A percentile compares a stretch with the other conserved stretches of the same genome.
Conservation (phyloP, 2,329 filamentous ascomycete species). For the Ophiocordyceps australis region DNA sequence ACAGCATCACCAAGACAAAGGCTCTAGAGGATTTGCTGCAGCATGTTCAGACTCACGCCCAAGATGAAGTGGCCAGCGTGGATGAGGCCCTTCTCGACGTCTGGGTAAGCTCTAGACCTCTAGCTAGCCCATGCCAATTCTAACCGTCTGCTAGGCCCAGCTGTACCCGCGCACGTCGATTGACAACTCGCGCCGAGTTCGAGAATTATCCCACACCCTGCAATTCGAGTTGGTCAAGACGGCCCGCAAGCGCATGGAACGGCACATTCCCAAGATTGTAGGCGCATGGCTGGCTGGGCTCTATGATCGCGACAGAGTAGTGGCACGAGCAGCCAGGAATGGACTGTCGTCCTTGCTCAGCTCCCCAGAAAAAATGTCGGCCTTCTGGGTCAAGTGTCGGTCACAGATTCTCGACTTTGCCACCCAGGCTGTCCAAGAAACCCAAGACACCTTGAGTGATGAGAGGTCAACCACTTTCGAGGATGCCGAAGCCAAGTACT, state of each 20-base stretch:
- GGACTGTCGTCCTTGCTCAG: constrained; percentile 60
- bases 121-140: no score
- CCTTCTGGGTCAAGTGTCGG: constrained; percentile 72
- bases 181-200: constrained; percentile 72
- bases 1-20: constrained; percentile 79
- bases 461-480: constrained; percentile 69
- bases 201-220: constrained; percentile 65
- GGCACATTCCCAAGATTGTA: constrained; percentile 56
- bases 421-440: constrained; percentile 64
- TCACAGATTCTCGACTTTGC: constrained; percentile 67
- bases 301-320: constrained; percentile 68
- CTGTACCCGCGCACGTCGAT: constrained; percentile 81
- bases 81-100: constrained; percentile 75
- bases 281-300: constrained; percentile 83
- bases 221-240: constrained; percentile 45
- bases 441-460: constrained; percentile 67
- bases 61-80: constrained; percentile 37
- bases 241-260: constrained; percentile 68
- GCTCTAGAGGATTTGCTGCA: constrained; percentile 70
- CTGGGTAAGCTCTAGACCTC: no score
- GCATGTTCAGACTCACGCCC: constrained; percentile 36
- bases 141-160: constrained; percentile 58
- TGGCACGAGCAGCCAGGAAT: constrained; percentile 58
- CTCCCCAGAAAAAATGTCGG: constrained; percentile 58
- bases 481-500: constrained; percentile 74